These are phyloP conservation scores for Clausena lansium DNA, from an alignment of 345 rosid species.

Conservation along the genomic window DNA sequence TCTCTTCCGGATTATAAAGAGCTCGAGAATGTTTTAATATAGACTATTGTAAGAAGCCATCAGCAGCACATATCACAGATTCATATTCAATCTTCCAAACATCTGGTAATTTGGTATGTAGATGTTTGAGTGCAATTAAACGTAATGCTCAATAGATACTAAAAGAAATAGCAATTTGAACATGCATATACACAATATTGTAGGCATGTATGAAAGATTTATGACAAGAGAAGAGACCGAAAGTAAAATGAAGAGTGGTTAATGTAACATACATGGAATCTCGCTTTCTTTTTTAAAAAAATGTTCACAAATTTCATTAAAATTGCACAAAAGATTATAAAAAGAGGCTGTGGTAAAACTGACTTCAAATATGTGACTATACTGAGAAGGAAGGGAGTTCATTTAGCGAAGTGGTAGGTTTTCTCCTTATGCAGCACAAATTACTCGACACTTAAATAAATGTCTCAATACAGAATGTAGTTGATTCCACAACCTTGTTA, in stretches of 20 bases:
- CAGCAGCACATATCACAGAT: not conserved
- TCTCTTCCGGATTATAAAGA: not conserved
- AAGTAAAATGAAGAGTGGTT: not conserved
- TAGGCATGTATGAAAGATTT: not conserved
- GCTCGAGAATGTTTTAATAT: not conserved
- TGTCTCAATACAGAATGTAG: not conserved
- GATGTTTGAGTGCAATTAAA: not conserved
- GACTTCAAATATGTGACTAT: not conserved
- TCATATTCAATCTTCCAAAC: not conserved
- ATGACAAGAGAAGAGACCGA: not conserved
- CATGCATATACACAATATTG: not conserved
- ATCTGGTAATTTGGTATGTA: not conserved
- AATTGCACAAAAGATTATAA: not conserved
- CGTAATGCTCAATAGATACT: not conserved
- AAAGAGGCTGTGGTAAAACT: not conserved
- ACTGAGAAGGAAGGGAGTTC: not conserved
- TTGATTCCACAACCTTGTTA: not conserved
- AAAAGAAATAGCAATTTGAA: not conserved
- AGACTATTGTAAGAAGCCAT: not conserved
- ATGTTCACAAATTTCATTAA: not conserved
- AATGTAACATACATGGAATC: not conserved
- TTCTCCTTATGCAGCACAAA: not conserved
- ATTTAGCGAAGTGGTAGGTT: not conserved
- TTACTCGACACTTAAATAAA: not conserved
- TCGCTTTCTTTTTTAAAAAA: not conserved